Base-by-base conservation (phyloP, 805 yeast species). In the Schwanniomyces sp. region DNA sequence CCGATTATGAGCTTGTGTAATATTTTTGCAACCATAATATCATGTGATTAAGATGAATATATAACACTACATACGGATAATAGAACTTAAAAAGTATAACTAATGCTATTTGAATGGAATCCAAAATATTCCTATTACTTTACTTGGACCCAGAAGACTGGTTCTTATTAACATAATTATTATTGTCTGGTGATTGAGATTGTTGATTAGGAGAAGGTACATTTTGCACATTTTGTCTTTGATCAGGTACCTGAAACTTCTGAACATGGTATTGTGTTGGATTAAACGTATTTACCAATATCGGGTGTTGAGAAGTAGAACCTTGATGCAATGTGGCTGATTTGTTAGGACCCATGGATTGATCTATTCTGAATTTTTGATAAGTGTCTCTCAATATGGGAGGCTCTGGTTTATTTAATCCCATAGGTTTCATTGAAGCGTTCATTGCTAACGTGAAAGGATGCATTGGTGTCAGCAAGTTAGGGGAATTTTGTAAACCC, bases 341-440 rank as follows among this genome's bases (percentile, higher is more conserved):
- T 7, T 32, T 32, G 7, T 32, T 17, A 32, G 36, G 30, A 10
- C 12, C 11, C 10, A 25, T 42, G 2, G 43, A 24, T 30, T 38
- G 42, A 32, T 40, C 40, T 8, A 55, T 24, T n/a, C 59, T 44
- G 42, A 54, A 55, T 39, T 54, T 54, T 41, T 52, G 58, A 41
- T 54, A 54, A 30, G 49, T 54, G n/a, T 52, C 51, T 32, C 36
- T 14, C 4, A 32, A 7, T 4, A 32, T 8, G 7, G 21, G 36
- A 2, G 18, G 21, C 7, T 32, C 36, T 14, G 36, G 36, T 32
- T 32, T 32, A 18, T 32, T 32, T 10, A 32, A 7, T 9, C 36
- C 36, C 2, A 32, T 17, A 16, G 36, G 36, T 16, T 32, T 32
- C 36, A 32, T 32, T 32, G 36, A 32, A 7, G 36, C 21, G 17